A percentile compares a stretch with the other conserved stretches of the same genome.
phyloP scores from a whole-genome alignment of 495 filamentous ascomycete species.

The Trichocladium antarcticum region DNA sequence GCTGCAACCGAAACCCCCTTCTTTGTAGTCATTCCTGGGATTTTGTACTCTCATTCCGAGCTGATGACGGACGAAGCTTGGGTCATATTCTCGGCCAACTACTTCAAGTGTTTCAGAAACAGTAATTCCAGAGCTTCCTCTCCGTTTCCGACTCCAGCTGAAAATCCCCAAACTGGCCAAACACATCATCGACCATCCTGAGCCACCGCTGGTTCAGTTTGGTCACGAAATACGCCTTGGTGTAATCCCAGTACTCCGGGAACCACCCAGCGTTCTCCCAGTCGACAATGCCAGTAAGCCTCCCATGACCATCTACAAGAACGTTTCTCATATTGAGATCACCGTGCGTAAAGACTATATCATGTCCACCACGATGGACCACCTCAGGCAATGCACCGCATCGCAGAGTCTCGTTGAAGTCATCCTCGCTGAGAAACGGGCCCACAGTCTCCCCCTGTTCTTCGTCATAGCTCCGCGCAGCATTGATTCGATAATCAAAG shows the following conservation, averaged over 20 bases:
- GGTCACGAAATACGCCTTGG: background rate
- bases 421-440: background rate
- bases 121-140: conserved; percentile 1
- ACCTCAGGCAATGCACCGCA: background rate
- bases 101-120: background rate
- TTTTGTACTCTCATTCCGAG: no score
- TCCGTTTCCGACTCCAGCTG: background rate
- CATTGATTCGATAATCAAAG: background rate
- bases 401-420: background rate
- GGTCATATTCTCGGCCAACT: no score
- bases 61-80: no score
- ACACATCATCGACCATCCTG: background rate
- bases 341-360: background rate
- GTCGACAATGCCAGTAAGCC: background rate
- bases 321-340: background rate
- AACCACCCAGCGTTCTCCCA: conserved; percentile 2
- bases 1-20: no score
- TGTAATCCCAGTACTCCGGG: background rate
- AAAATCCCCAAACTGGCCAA: background rate
- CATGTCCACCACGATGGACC: background rate
- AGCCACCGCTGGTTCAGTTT: background rate
- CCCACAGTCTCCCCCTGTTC: background rate
- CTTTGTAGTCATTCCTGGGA: no score
- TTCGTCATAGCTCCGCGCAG: background rate
- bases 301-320: background rate